Evolutionary conservation across 2,329 filamentous ascomycete genomes (phyloP).

Genomic region (Mycosphaerella sp.): DNA sequence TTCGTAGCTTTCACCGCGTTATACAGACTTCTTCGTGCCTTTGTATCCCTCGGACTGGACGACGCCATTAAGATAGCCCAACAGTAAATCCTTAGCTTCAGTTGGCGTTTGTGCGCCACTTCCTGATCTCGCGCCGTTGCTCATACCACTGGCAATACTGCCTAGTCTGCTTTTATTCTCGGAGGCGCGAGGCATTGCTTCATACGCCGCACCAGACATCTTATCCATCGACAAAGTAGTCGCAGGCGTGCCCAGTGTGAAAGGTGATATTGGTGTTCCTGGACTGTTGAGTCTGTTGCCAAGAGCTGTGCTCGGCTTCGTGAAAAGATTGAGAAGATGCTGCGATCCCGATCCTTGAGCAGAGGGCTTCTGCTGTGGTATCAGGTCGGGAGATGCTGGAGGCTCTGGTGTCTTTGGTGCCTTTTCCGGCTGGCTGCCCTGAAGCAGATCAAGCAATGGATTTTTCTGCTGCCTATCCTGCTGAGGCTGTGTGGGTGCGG

Average conservation of each 20-base stretch:
- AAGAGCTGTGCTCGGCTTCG: slow-evolving; percentile 12
- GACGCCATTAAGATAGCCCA: slow-evolving; percentile 34
- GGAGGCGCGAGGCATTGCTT: slow-evolving; percentile 4
- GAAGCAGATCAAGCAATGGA: slow-evolving; percentile 14
- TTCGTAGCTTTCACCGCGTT: not conserved
- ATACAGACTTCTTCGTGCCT: slow-evolving; percentile 3
- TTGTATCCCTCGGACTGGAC: slow-evolving; percentile 30
- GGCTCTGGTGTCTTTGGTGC: slow-evolving; percentile 20
- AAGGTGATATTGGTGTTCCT: slow-evolving; percentile 30
- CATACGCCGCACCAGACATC: slow-evolving; percentile 8
- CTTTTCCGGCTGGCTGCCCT: slow-evolving; percentile 8
- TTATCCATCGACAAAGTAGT: slow-evolving; percentile 11
- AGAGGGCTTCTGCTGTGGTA: slow-evolving; percentile 20
- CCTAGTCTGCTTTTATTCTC: slow-evolving; percentile 18
- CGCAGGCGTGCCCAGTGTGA: slow-evolving; percentile 29
- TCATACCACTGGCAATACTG: slow-evolving; percentile 21
- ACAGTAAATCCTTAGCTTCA: slow-evolving; percentile 33
- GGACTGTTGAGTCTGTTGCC: slow-evolving; percentile 18
- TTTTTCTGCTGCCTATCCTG: slow-evolving; percentile 8
- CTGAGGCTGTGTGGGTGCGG: not conserved
- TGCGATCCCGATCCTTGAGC: slow-evolving; percentile 11
- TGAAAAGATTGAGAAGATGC: slow-evolving; percentile 29
- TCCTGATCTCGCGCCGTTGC: slow-evolving; percentile 18
- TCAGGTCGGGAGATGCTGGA: slow-evolving; percentile 25
- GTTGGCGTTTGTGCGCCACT: slow-evolving; percentile 25